Evolutionary conservation across 441 rosid genomes (phyloP), one percentile per base, ranked within the genome.

Genomic region (Raphanus hybrid): DNA sequence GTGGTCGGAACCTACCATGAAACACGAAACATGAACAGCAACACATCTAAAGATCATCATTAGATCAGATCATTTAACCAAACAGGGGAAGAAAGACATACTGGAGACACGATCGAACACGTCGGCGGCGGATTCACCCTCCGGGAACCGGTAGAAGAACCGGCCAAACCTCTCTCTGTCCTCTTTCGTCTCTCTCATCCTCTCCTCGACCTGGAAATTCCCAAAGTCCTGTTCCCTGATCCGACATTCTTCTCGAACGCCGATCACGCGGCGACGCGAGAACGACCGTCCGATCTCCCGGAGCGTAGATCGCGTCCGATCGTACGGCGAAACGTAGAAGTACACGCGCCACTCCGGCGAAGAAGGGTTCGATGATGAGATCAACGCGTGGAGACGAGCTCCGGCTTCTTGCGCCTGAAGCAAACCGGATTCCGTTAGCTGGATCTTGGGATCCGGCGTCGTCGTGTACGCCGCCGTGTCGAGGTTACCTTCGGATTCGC

Each of bases 111-210:
- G 98, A 81, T 96, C 99, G 63, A 87, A 96, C 60, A 96, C 98
- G 66, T 96, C 99, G 67, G 99, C 96, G 64, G 97, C 98, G 58
- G 99, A 96, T 78, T 96, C 98, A 9, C 98, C 99, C 73, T 93
- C 99, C n/a, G 97, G 98, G 65, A 93, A 96, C 26, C 99, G 86
- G 71, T 89, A 93, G 62, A 87, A 96, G 70, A 96, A 96, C 27
- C 98, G 82, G 1, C 97, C 99, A 75, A 93, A 96, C 32, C 85
- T 81, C 81, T 90, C 90, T 68, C 98, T 81, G 0, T 86, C 83
- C 85, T 86, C 89, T 73, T 92, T 93, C 26, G 91, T 85, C 41
- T 39, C 82, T 75, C 84, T 85, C 98, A 96, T 96, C 67, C 97
- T 76, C 81, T 93, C 99, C 74, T 80, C 75, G 1, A 93, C 92